phyloP scores from a whole-genome alignment of 441 rosid species.

The Croton setiger region DNA sequence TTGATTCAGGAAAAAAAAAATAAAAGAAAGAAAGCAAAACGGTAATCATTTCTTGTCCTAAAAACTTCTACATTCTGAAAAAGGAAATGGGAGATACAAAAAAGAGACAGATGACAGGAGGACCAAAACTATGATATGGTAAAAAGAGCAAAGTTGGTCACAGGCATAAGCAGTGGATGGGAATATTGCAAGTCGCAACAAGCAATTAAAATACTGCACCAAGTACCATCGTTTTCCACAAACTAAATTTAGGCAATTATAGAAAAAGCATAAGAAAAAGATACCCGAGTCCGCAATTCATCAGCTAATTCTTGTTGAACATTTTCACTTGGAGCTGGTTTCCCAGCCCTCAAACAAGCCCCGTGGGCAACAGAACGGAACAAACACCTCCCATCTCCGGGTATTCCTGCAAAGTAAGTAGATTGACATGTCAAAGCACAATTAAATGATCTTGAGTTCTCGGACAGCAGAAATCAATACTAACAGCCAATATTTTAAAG shows the following conservation, averaged over 20 bases:
- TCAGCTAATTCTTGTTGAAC: conserved; percentile 75
- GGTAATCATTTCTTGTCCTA: too few relatives aligned
- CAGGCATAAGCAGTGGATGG: background rate
- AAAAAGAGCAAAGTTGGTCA: background rate
- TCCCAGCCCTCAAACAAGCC: conserved; percentile 66
- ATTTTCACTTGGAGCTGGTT: conserved; percentile 53
- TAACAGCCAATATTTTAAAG: background rate
- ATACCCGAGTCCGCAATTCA: conserved; percentile 63
- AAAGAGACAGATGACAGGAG: too few relatives aligned
- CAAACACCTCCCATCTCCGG: conserved; percentile 95
- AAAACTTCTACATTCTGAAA: too few relatives aligned
- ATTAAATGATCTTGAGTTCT: background rate
- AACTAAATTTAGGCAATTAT: background rate
- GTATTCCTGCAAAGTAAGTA: conserved; percentile 56
- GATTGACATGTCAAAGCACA: conserved; percentile 4
- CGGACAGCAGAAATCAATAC: background rate
- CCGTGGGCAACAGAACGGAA: conserved; percentile 91
- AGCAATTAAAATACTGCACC: background rate
- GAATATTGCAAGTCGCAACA: background rate
- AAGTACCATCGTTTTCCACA: background rate
- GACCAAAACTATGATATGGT: background rate
- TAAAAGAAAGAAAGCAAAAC: background rate
- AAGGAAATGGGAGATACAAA: too few relatives aligned
- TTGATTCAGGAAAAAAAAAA: background rate
- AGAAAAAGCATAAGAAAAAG: conserved; percentile 16